Evolutionary conservation across 1,284 basidiomycete genomes (phyloP).

Genomic region (Golubevia sp.): DNA sequence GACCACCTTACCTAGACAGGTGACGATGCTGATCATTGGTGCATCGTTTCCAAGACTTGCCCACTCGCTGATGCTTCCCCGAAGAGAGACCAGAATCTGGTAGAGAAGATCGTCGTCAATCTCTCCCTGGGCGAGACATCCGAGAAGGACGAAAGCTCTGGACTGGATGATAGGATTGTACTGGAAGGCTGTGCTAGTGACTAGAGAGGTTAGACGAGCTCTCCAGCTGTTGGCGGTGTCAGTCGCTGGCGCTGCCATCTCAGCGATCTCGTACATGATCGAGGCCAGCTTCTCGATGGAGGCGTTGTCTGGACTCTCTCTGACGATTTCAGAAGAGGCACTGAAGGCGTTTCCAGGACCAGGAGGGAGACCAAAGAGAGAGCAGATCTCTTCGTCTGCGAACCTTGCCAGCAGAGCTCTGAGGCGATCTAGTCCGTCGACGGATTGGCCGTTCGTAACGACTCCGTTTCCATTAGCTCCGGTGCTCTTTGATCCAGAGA

Average conservation of each 20-base stretch:
- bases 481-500: conserved; percentile 15
- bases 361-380: conserved; percentile 41
- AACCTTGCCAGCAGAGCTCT: conserved; percentile 31
- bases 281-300: conserved; percentile 41
- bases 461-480: too few relatives aligned
- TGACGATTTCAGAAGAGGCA: conserved; percentile 28
- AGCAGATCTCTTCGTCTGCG: conserved; percentile 29
- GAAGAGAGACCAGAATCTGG: conserved; percentile 78
- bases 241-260: conserved; percentile 38
- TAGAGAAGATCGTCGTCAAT: conserved; percentile 85
- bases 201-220: conserved; percentile 87
- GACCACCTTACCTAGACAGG: conserved; percentile 52
- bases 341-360: conserved; percentile 12
- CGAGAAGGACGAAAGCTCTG: conserved; percentile 83
- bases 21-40: conserved; percentile 55
- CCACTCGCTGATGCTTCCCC: conserved; percentile 52
- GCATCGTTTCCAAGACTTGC: conserved; percentile 38
- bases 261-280: conserved; percentile 43
- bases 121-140: conserved; percentile 71
- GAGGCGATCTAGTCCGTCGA: conserved; percentile 20
- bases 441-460: not conserved
- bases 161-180: conserved; percentile 86
- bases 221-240: conserved; percentile 89
- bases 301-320: conserved; percentile 39
- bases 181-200: conserved; percentile 91